phyloP scores from a whole-genome alignment of 2,329 filamentous ascomycete species.

The Cercospora zeina region DNA sequence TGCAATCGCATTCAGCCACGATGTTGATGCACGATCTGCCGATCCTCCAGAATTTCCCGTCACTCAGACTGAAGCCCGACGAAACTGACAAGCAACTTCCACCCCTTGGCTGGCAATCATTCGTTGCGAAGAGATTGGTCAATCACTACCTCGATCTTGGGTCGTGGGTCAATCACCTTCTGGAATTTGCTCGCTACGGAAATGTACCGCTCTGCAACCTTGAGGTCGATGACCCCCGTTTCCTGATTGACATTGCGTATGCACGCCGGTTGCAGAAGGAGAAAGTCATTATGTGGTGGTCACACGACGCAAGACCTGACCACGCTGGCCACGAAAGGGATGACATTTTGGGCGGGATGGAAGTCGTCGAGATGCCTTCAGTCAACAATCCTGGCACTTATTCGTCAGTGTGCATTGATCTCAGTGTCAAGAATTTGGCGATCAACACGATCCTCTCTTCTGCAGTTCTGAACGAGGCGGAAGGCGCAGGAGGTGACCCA shows the following conservation, averaged over 20 bases:
- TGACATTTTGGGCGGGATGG: conserved; percentile 77
- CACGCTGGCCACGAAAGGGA: conserved; percentile 96
- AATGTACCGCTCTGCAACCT: conserved; percentile 94
- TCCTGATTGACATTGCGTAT: conserved; percentile 94
- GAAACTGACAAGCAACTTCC: conserved; percentile 82
- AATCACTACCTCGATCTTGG: conserved; percentile 91
- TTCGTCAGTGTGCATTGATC: conserved; percentile 91
- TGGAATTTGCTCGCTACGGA: conserved; percentile 84
- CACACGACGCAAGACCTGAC: conserved; percentile 78
- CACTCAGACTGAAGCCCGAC: conserved; percentile 78
- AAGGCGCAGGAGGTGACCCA: conserved; percentile 71
- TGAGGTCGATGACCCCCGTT: conserved; percentile 89
- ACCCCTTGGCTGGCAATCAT: conserved; percentile 88
- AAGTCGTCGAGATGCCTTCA: conserved; percentile 82
- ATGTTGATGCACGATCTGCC: conserved; percentile 83
- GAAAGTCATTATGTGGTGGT: conserved; percentile 97
- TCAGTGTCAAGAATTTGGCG: conserved; percentile 88
- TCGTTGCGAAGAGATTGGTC: conserved; percentile 81
- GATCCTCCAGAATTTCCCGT: conserved; percentile 77
- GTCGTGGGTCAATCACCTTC: conserved; percentile 85
- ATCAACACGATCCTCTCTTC: conserved; percentile 98
- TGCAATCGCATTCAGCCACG: conserved; percentile 84
- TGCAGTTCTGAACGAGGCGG: conserved; percentile 92
- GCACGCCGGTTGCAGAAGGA: conserved; percentile 85
- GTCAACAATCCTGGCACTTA: conserved; percentile 94